A percentile compares a stretch with the other conserved stretches of the same genome.
Evolutionary conservation across 257 asterid species (phyloP).

Genomic region (Nicotiana obtusifolia): DNA sequence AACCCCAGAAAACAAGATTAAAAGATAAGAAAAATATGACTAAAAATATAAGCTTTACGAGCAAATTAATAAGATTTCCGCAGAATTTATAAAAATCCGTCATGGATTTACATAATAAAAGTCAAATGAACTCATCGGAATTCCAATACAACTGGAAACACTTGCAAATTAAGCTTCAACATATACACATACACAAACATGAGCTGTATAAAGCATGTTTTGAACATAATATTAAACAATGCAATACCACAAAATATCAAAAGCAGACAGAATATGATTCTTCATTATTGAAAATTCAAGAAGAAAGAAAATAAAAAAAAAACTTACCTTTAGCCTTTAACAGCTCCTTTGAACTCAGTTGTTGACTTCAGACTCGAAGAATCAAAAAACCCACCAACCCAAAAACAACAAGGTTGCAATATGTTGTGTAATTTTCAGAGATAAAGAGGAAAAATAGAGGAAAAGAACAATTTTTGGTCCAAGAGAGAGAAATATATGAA

Average conservation of each 20-base stretch:
- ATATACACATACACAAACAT: not conserved
- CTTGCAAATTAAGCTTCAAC: not conserved
- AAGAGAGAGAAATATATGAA: constrained; percentile 9
- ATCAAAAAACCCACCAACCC: constrained; percentile 7
- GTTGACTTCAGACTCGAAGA: not conserved
- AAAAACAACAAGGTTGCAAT: not conserved
- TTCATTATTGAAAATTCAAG: not conserved
- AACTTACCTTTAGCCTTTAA: constrained; percentile 13
- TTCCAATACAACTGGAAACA: not conserved
- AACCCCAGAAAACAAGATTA: not conserved
- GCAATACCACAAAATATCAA: not conserved
- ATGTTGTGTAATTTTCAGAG: not conserved
- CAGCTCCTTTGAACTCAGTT: not conserved
- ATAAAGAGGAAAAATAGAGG: not conserved
- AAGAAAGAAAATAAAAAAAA: not conserved
- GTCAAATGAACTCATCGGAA: not conserved
- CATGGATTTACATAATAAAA: not conserved
- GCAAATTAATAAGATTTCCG: not conserved
- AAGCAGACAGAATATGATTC: not conserved
- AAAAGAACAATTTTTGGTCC: not conserved
- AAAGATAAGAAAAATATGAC: not conserved
- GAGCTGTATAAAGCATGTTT: not conserved
- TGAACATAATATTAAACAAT: not conserved
- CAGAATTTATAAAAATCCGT: too few relatives aligned
- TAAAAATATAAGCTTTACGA: not conserved